Conservation (phyloP, 768 basidiomycete species). For the Panellus pusillus region DNA sequence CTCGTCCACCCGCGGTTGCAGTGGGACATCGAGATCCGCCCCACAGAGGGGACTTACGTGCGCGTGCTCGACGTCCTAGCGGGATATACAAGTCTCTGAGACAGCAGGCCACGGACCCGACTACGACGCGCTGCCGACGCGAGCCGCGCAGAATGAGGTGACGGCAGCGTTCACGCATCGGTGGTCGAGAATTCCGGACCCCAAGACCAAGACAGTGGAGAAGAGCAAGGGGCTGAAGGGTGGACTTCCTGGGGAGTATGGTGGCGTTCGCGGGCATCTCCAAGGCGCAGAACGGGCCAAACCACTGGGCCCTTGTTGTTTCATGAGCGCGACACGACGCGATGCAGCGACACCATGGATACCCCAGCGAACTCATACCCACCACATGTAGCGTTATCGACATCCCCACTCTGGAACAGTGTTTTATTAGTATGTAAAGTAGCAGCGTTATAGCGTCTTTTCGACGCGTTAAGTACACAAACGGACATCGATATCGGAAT, state of each 20-base stretch:
- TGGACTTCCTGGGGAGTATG: conserved; percentile 37
- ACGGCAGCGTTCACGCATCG: conserved; percentile 19
- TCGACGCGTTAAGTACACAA: neutral
- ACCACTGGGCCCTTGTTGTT: conserved; percentile 31
- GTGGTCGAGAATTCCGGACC: conserved; percentile 5
- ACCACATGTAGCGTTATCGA: conserved; percentile 12
- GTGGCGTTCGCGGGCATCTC: conserved; percentile 32
- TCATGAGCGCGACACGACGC: conserved; percentile 3
- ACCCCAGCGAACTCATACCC: conserved; percentile 19
- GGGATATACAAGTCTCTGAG: conserved; percentile 17
- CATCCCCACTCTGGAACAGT: neutral
- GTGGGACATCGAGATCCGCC: conserved; percentile 12
- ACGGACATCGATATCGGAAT: too few species aligned
- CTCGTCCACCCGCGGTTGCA: conserved; percentile 3
- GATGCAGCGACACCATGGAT: neutral
- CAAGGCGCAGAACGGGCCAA: conserved; percentile 25
- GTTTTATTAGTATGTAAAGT: conserved; percentile 17
- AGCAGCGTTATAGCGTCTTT: too few species aligned
- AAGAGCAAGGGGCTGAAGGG: conserved; percentile 39
- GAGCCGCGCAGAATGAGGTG: conserved; percentile 2
- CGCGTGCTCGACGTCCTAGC: conserved; percentile 9
- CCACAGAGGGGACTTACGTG: conserved; percentile 4
- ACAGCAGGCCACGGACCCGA: conserved; percentile 3
- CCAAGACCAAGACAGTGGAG: conserved; percentile 21
- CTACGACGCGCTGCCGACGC: conserved; percentile 2